Conservation (phyloP, 305 asterid genomes). For the Fraxinus nigra region DNA sequence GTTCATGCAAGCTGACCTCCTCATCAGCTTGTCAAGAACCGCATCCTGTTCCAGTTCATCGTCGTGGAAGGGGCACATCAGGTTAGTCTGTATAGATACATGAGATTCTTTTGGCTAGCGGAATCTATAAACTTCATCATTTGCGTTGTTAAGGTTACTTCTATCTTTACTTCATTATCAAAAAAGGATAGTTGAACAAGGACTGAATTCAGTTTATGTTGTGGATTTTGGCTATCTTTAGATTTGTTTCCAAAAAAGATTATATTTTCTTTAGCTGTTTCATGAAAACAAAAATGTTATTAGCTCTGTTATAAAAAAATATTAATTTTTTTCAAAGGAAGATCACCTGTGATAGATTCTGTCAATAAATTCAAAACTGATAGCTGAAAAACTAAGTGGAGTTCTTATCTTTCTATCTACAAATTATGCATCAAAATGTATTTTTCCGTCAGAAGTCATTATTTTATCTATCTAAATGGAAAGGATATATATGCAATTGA, state of each 20-base stretch:
- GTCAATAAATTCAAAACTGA: not conserved
- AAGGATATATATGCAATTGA: not conserved
- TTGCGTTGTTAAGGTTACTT: not conserved
- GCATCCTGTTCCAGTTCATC: constrained; percentile 90
- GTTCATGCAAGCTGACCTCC: constrained; percentile 33
- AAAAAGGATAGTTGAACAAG: constrained; percentile 9
- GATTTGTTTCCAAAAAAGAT: not conserved
- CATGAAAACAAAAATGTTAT: constrained; percentile 6
- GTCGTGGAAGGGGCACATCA: constrained; percentile 97
- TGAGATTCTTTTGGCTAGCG: constrained; percentile 17
- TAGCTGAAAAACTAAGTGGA: not conserved
- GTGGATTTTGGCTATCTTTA: not conserved
- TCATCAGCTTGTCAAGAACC: constrained; percentile 43
- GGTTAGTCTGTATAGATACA: constrained; percentile 44
- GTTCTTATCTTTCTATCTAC: not conserved
- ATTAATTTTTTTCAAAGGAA: not conserved
- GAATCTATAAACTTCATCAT: not conserved
- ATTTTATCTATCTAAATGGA: not conserved
- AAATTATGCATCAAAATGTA: not conserved
- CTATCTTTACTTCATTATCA: not conserved
- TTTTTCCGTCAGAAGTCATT: not conserved
- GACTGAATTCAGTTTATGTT: not conserved
- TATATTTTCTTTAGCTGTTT: not conserved
- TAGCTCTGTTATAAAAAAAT: not conserved
- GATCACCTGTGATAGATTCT: not conserved